Evolutionary conservation across 2,329 filamentous ascomycete genomes (phyloP).

Genomic region (Stagonosporopsis vannaccii): DNA sequence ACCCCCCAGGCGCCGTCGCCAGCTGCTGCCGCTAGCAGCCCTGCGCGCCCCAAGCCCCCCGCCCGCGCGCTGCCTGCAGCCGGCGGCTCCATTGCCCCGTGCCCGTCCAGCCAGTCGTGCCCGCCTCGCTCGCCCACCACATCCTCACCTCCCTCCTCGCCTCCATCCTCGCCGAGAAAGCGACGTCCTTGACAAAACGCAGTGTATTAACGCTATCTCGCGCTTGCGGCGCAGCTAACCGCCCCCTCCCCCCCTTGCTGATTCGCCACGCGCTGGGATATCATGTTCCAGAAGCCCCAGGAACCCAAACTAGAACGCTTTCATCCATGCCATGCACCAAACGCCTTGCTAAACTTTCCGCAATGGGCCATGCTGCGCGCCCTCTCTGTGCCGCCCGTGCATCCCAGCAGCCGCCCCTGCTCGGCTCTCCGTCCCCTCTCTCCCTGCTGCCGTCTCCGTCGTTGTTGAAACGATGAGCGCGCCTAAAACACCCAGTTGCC

Average conservation of each 20-base stretch:
- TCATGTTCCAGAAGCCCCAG: slow-evolving; percentile 15
- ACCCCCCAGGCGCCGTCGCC: not conserved
- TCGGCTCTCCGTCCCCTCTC: not conserved
- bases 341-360: slow-evolving; percentile 14
- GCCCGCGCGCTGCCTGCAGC: no score
- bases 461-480: not conserved
- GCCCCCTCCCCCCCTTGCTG: not conserved
- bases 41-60: not conserved
- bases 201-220: not conserved
- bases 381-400: not conserved
- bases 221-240: not conserved
- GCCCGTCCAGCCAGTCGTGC: not conserved
- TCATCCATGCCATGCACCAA: slow-evolving; percentile 11
- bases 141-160: no score
- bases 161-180: no score
- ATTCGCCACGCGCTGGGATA: slow-evolving; percentile 6
- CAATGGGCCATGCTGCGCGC: not conserved
- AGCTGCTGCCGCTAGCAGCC: not conserved
- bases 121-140: not conserved
- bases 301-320: slow-evolving; percentile 5
- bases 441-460: not conserved
- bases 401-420: not conserved
- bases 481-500: slow-evolving; percentile 44
- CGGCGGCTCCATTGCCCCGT: not conserved
- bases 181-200: no score